Percentiles rank a stretch among this genome's conserved stretches.
These are phyloP conservation scores for Serpula lacrymans DNA, from an alignment of 768 basidiomycete species.

Conservation along the genomic window DNA sequence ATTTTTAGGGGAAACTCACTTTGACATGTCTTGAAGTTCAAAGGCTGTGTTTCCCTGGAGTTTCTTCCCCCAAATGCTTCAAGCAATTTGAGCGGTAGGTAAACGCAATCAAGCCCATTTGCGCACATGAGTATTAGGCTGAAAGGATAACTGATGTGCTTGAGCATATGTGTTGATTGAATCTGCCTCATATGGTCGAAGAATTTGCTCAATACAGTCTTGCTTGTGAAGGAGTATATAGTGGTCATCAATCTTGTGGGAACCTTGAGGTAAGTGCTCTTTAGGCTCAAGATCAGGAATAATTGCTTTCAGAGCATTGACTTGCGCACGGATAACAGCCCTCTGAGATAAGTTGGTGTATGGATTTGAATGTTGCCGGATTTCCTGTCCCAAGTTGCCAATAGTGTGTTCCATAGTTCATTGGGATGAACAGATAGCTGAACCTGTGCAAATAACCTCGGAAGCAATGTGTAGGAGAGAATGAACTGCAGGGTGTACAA, in stretches of 20 bases:
- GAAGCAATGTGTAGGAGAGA: conserved; percentile 14
- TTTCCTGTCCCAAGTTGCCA: conserved; percentile 21
- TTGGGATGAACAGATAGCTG: conserved; percentile 16
- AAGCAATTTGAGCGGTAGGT: conserved; percentile 21
- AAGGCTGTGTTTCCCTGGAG: too few species aligned
- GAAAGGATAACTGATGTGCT: background rate
- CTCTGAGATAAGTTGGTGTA: conserved; percentile 20
- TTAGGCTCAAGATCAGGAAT: conserved; percentile 9
- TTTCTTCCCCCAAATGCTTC: conserved; percentile 17
- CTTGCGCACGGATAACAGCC: too few species aligned
- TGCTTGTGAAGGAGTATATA: conserved; percentile 11
- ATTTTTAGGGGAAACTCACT: conserved; percentile 5
- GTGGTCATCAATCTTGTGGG: conserved; percentile 10
- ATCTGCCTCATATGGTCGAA: background rate
- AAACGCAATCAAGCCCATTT: conserved; percentile 17
- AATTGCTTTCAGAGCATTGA: too few species aligned
- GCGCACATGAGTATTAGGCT: too few species aligned
- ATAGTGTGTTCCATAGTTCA: too few species aligned
- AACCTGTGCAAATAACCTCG: conserved; percentile 19
- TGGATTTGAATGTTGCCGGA: conserved; percentile 17
- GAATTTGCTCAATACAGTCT: too few species aligned
- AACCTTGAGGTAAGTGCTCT: too few species aligned
- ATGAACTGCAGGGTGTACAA: conserved; percentile 23
- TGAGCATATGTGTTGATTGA: background rate
- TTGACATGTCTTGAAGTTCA: conserved; percentile 13